These are phyloP conservation scores for Hyphodiscus sp. DNA, from an alignment of 2,329 filamentous ascomycete species.

Conservation along the genomic window DNA sequence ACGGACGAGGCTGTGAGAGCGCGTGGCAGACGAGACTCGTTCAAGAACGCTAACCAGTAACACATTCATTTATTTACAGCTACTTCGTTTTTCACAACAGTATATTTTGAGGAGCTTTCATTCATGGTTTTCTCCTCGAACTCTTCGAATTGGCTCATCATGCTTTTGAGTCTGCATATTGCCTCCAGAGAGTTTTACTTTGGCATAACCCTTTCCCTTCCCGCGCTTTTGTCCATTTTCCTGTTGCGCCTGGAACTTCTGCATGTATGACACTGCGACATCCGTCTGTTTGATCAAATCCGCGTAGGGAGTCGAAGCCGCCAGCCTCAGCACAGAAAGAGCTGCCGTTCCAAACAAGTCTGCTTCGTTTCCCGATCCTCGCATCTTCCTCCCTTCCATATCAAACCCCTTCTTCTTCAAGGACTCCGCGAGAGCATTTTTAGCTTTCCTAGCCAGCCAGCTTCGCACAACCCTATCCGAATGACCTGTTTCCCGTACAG, in stretches of 20 bases:
- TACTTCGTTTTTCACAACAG: background rate
- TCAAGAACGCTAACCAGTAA: background rate
- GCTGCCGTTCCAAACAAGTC: constrained; percentile 33
- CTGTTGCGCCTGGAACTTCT: background rate
- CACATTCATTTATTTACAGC: background rate
- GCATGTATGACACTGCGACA: constrained; percentile 5
- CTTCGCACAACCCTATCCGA: constrained; percentile 40
- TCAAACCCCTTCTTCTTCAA: constrained; percentile 40
- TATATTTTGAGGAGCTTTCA: background rate
- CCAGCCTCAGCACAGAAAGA: constrained; percentile 21
- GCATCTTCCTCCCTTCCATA: constrained; percentile 19
- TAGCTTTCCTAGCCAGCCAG: constrained; percentile 36
- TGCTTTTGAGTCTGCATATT: background rate
- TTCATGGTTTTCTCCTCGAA: background rate
- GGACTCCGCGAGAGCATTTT: constrained; percentile 38
- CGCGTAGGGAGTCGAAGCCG: constrained; percentile 20
- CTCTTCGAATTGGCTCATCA: background rate
- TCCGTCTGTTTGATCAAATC: constrained; percentile 24
- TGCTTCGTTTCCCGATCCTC: constrained; percentile 23
- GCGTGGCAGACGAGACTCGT: background rate
- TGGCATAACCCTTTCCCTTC: no score
- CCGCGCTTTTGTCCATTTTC: background rate
- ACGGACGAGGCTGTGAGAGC: background rate
- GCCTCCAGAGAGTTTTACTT: background rate
- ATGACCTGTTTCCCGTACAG: constrained; percentile 14